phyloP scores from a whole-genome alignment of 192 early-diverging fungal genomes.

The Coemansia sp. region DNA sequence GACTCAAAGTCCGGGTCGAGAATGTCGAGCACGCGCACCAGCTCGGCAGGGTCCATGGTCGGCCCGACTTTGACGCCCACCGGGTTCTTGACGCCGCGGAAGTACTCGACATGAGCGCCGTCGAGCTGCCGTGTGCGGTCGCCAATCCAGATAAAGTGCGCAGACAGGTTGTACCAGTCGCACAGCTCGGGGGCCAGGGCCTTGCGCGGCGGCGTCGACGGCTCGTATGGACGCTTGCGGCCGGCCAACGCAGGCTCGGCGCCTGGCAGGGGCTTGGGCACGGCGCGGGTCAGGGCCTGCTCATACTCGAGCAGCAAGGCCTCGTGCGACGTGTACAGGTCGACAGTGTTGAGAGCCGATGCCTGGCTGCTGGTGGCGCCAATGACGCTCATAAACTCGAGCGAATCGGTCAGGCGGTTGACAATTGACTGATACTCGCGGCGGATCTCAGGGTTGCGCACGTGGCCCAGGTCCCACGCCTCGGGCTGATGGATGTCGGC shows the following conservation, averaged over 20 bases:
- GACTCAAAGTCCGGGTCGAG: constrained; percentile 83
- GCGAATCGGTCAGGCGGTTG: constrained; percentile 77
- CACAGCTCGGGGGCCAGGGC: constrained; percentile 43
- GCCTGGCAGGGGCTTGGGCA: constrained; percentile 42
- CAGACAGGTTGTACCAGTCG: constrained; percentile 87
- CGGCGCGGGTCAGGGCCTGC: constrained; percentile 72
- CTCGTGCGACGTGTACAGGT: constrained; percentile 95
- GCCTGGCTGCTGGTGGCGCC: constrained; percentile 70
- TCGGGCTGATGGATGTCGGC: constrained; percentile 91
- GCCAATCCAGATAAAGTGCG: constrained; percentile 99
- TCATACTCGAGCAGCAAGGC: constrained; percentile 95
- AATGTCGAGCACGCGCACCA: constrained; percentile 79
- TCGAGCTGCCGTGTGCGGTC: constrained; percentile 95
- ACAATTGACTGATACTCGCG: constrained; percentile 91
- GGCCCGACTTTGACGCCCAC: constrained; percentile 97
- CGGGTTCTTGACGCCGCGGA: constrained; percentile 95
- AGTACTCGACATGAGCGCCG: constrained; percentile 96
- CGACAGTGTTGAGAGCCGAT: constrained; percentile 72
- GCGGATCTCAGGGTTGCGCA: constrained; percentile 72
- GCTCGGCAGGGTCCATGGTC: constrained; percentile 82
- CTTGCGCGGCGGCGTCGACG: constrained; percentile 41
- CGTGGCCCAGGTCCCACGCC: constrained; percentile 87
- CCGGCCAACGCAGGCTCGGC: background rate
- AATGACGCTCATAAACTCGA: constrained; percentile 94
- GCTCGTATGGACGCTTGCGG: constrained; percentile 39